phyloP scores from a whole-genome alignment of 768 basidiomycete genomes.

The Suillus sp. region DNA sequence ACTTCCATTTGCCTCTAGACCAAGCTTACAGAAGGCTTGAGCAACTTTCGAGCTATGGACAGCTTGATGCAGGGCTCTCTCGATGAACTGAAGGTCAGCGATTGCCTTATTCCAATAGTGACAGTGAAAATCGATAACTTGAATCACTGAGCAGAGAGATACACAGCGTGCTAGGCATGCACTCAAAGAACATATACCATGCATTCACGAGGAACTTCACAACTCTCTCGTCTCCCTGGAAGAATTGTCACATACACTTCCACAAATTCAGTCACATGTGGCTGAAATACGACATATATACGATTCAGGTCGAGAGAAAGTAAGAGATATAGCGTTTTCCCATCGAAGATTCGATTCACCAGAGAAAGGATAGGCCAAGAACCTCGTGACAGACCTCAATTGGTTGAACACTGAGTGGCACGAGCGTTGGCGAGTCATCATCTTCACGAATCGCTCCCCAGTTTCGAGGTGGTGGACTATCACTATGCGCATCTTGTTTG shows the following conservation, averaged over 20 bases:
- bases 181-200: conserved; percentile 59
- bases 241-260: conserved; percentile 60
- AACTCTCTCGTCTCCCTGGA: conserved; percentile 58
- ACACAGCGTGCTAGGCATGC: conserved; percentile 61
- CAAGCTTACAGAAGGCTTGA: conserved; percentile 67
- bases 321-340: conserved; percentile 26
- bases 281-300: conserved; percentile 65
- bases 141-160: conserved; percentile 46
- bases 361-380: conserved; percentile 50
- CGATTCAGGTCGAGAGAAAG: conserved; percentile 71
- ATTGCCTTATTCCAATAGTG: not conserved
- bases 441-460: conserved; percentile 72
- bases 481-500: conserved; percentile 61
- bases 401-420: conserved; percentile 83
- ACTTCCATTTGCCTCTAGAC: conserved; percentile 39
- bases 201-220: conserved; percentile 60
- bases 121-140: not conserved
- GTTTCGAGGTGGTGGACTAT: conserved; percentile 73
- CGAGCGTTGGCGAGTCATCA: conserved; percentile 71
- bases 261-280: conserved; percentile 62
- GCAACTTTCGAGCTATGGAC: conserved; percentile 76
- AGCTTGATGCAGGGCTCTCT: conserved; percentile 67
- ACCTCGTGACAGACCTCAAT: conserved; percentile 61
- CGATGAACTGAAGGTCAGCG: conserved; percentile 57
- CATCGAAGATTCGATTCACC: conserved; percentile 8